Conservation (phyloP, 2,329 filamentous ascomycete genomes). For the Fusarium pseudograminearum region DNA sequence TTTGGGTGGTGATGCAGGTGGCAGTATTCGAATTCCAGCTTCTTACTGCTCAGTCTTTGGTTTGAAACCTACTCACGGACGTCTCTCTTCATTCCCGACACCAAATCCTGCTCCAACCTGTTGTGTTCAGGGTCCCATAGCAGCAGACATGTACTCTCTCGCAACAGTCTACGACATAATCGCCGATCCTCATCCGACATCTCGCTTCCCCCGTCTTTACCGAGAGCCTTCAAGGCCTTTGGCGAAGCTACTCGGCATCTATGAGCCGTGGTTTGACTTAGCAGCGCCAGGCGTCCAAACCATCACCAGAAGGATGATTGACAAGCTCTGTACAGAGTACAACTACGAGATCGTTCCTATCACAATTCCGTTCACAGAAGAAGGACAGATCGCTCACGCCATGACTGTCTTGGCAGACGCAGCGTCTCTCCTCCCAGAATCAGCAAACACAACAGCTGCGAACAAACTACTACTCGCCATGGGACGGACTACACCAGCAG, state of each 20-base stretch:
- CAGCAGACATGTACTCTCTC: constrained; percentile 74
- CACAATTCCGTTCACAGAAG: constrained; percentile 65
- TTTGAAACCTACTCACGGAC: constrained; percentile 76
- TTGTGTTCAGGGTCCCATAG: constrained; percentile 76
- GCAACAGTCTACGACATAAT: constrained; percentile 73
- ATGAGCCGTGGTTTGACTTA: constrained; percentile 69
- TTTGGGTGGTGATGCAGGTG: constrained; percentile 78
- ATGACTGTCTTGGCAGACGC: constrained; percentile 77
- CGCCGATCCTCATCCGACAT: constrained; percentile 70
- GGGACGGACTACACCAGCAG: constrained; percentile 71
- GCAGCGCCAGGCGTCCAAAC: constrained; percentile 57
- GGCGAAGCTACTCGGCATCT: constrained; percentile 70
- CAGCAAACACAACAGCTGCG: constrained; percentile 65
- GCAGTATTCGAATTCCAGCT: constrained; percentile 78
- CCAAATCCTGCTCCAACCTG: constrained; percentile 70
- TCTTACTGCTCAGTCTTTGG: constrained; percentile 80
- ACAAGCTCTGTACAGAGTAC: constrained; percentile 64
- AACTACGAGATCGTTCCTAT: constrained; percentile 69
- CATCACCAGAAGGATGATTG: constrained; percentile 58
- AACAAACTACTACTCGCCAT: constrained; percentile 76
- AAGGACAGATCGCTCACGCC: constrained; percentile 80
- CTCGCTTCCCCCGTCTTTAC: constrained; percentile 63
- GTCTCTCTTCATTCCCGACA: constrained; percentile 72
- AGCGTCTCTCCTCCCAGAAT: constrained; percentile 59
- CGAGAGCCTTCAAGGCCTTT: constrained; percentile 37